Percentiles rank a stretch among this genome's conserved stretches.
phyloP scores from a whole-genome alignment of 306 rosid genomes.

The Argentina anserina region DNA sequence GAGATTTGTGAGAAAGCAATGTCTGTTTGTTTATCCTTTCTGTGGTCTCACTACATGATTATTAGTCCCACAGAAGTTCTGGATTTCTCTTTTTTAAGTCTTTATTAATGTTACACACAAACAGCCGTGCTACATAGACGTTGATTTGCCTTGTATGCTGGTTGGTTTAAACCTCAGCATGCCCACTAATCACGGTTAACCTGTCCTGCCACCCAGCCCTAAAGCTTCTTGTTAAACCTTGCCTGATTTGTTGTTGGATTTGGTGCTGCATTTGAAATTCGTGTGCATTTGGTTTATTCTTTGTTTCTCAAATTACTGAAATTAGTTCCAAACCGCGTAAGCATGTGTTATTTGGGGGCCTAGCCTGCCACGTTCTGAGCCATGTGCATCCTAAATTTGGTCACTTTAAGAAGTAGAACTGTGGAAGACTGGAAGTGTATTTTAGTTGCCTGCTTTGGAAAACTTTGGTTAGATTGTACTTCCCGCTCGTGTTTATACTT shows the following conservation, averaged over 20 bases:
- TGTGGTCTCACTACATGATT: slow-evolving; percentile 3
- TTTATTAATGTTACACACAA: background rate
- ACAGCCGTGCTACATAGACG: background rate
- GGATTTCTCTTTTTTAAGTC: background rate
- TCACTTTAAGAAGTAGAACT: background rate
- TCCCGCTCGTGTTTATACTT: background rate
- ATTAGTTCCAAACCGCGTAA: background rate
- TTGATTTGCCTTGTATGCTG: background rate
- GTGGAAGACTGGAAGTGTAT: background rate
- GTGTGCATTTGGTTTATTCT: background rate
- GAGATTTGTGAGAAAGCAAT: background rate
- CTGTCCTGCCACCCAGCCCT: background rate
- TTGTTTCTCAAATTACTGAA: background rate
- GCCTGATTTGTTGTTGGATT: background rate
- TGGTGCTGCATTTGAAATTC: background rate
- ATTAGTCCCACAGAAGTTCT: slow-evolving; percentile 1
- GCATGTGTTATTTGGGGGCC: background rate
- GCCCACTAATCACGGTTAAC: background rate
- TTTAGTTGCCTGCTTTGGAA: background rate
- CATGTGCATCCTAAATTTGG: background rate
- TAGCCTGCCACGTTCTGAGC: background rate
- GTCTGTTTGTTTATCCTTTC: background rate
- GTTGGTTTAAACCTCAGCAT: background rate
- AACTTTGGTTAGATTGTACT: background rate
- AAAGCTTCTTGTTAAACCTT: background rate